Evolutionary conservation across 495 filamentous ascomycete genomes (phyloP).

Genomic region (Melanomma pulvis-pyrius): DNA sequence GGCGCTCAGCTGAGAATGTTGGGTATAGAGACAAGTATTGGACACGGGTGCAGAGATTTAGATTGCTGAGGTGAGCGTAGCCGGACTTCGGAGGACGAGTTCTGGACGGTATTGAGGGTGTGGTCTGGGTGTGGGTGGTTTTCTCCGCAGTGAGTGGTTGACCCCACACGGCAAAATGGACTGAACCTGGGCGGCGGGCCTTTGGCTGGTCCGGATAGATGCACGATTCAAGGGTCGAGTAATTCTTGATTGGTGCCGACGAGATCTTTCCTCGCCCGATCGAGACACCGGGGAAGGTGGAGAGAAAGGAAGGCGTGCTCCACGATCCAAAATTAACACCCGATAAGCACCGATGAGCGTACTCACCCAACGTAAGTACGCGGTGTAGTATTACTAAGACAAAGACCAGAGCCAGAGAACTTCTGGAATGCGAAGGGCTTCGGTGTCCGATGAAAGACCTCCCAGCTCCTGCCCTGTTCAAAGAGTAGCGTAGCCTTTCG

Average conservation of each 20-base stretch:
- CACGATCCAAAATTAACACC: neutral
- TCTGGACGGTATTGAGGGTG: slow-evolving; percentile 10
- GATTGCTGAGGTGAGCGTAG: slow-evolving; percentile 29
- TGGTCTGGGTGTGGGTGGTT: slow-evolving; percentile 9
- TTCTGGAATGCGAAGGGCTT: neutral
- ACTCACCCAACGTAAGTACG: too few species aligned
- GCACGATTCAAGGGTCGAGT: slow-evolving; percentile 18
- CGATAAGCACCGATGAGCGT: slow-evolving; percentile 16
- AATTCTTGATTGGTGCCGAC: slow-evolving; percentile 24
- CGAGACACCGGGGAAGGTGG: neutral
- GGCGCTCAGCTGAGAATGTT: neutral
- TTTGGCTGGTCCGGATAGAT: slow-evolving; percentile 22
- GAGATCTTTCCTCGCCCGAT: slow-evolving; percentile 10
- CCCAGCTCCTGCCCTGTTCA: neutral
- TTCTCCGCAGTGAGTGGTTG: slow-evolving; percentile 14
- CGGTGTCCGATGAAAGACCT: neutral
- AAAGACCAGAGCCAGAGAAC: neutral
- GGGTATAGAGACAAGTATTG: slow-evolving; percentile 13
- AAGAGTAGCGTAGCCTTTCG: neutral
- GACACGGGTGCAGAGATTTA: slow-evolving; percentile 19
- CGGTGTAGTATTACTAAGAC: neutral
- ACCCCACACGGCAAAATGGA: slow-evolving; percentile 36
- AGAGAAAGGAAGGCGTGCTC: neutral
- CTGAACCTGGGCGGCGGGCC: slow-evolving; percentile 29
- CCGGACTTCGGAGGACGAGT: slow-evolving; percentile 9